Base-by-base conservation (phyloP, 257 asterid species). In the Cruciata laevipes region DNA sequence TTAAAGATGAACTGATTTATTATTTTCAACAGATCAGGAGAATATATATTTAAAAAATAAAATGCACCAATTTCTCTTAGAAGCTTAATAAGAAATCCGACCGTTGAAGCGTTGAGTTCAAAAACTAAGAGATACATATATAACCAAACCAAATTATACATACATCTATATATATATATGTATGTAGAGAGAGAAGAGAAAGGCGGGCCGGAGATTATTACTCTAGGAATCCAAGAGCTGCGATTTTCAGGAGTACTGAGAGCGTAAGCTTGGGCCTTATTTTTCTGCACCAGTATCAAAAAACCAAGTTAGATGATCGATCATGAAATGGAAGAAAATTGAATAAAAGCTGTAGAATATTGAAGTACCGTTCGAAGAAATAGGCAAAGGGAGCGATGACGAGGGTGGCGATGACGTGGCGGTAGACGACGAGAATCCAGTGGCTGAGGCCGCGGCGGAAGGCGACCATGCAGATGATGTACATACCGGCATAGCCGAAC, bases 401-500 rank as follows among this genome's bases (percentile, higher is more conserved):
- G 0, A 89, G 3, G 0, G 91, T 74, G 4, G 98, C 96, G 44
- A 80, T 69, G 14, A 79, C 87, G 67, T 91, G 98, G 5, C 98
- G 95, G 70, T 91, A 91, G 24, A 89, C 92, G 1, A 87, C 96
- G 17, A 91, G 78, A 69, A 89, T 72, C 98, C 98, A 91, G 38
- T 91, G 96, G 61, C 98, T 89, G 70, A 91, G 82, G 17, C 98
- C 96, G 17, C 69, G 79, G 59, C 78, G 87, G 73, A 91, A 69
- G 0, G 89, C 81, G 38, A 83, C 67, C 73, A 89, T 84, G 24
- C 92, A 78, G 16, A 89, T 82, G 44, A 91, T 85, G 77, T 81
- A 87, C 98, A 91, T 89, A 69, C 98, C 98, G 6, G 96, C 95
- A 72, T 89, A 91, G 1, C 98, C 98, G 74, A 91, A 91, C 63